Evolutionary conservation across 768 basidiomycete genomes (phyloP).

Genomic region (Amanita thiersii): DNA sequence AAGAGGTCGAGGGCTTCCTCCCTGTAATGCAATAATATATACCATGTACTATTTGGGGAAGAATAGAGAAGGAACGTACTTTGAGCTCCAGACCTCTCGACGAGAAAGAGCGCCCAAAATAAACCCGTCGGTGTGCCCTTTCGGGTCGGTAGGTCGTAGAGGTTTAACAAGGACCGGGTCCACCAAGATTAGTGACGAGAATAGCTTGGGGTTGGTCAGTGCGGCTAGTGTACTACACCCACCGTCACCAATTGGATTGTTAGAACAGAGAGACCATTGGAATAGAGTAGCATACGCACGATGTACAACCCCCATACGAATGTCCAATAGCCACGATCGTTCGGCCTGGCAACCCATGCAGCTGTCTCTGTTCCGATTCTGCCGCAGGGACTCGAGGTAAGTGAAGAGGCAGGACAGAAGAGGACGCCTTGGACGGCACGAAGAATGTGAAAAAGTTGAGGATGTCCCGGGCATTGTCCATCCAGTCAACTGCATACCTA

Average conservation of each 20-base stretch:
- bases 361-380: constrained; percentile 32
- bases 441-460: constrained; percentile 66
- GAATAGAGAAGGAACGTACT: constrained; percentile 24
- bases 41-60: neutral
- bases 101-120: constrained; percentile 45
- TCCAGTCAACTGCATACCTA: constrained; percentile 57
- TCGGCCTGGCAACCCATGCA: constrained; percentile 41
- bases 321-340: constrained; percentile 72
- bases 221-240: constrained; percentile 67
- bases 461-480: constrained; percentile 70
- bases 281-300: constrained; percentile 35
- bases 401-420: constrained; percentile 39
- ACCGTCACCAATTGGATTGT: neutral
- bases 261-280: neutral
- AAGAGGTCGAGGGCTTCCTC: constrained; percentile 51
- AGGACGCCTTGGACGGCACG: constrained; percentile 37
- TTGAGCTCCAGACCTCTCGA: constrained; percentile 55
- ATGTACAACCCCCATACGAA: constrained; percentile 75
- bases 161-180: constrained; percentile 64
- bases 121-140: constrained; percentile 14
- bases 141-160: constrained; percentile 9
- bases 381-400: constrained; percentile 38
- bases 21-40: constrained; percentile 22
- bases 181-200: constrained; percentile 62
- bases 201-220: constrained; percentile 52